These are phyloP conservation scores for Xerocomus brunneocitrinus DNA, from an alignment of 768 basidiomycete species.

Conservation along the genomic window DNA sequence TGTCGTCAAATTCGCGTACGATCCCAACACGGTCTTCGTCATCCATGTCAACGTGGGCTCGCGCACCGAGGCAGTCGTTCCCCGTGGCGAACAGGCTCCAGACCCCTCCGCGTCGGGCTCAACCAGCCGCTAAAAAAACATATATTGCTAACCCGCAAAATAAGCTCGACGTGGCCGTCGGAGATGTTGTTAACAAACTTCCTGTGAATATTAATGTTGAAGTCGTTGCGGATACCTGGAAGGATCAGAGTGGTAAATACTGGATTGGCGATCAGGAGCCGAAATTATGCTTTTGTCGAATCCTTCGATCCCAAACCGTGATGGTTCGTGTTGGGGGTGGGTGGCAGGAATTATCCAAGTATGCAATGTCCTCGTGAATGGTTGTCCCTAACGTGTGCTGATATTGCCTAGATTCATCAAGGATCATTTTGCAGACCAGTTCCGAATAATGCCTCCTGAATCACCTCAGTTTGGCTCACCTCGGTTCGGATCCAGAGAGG, in stretches of 20 bases:
- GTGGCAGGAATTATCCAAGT: slow-evolving; percentile 91
- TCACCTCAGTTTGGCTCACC: slow-evolving; percentile 46
- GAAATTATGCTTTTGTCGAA: slow-evolving; percentile 87
- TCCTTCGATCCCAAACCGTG: slow-evolving; percentile 84
- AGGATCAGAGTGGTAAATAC: slow-evolving; percentile 90
- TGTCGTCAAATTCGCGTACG: slow-evolving; percentile 48
- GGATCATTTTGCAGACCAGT: slow-evolving; percentile 80
- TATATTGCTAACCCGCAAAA: slow-evolving; percentile 88
- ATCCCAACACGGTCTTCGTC: slow-evolving; percentile 38
- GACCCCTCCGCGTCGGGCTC: slow-evolving; percentile 44
- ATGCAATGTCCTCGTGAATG: slow-evolving; percentile 25
- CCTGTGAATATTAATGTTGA: slow-evolving; percentile 81
- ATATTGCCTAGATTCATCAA: slow-evolving; percentile 65
- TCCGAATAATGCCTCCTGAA: slow-evolving; percentile 62
- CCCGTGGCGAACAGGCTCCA: slow-evolving; percentile 39
- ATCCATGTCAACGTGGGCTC: slow-evolving; percentile 61
- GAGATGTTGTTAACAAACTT: slow-evolving; percentile 85
- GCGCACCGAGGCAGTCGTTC: slow-evolving; percentile 62
- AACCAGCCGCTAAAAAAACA: slow-evolving; percentile 46
- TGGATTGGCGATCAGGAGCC: slow-evolving; percentile 94
- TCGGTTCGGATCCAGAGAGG: slow-evolving; percentile 45
- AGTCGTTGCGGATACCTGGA: slow-evolving; percentile 80
- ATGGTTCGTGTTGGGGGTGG: slow-evolving; percentile 97
- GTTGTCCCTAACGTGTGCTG: not conserved
- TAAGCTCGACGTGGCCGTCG: slow-evolving; percentile 89